Percentiles rank a stretch among this genome's conserved stretches.
phyloP scores from a whole-genome alignment of 768 basidiomycete genomes.

The Termitomyces sp. region DNA sequence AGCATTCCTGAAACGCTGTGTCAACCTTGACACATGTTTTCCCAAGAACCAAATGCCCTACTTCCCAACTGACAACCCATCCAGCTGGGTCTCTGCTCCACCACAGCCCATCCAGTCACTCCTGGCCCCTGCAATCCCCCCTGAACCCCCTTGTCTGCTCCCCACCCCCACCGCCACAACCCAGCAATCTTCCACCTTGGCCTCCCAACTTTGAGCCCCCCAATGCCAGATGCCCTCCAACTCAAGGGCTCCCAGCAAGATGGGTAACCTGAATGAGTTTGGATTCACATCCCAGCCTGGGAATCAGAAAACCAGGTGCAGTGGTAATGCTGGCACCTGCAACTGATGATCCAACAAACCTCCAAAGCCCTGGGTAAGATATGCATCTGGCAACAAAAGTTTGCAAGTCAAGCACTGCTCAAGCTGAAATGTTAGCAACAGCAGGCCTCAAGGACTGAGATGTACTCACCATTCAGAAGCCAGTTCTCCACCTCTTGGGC shows the following conservation, averaged over 20 bases:
- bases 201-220: too few species aligned
- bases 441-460: slow-evolving; percentile 17
- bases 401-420: too few species aligned
- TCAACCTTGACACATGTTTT: neutral
- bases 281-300: too few species aligned
- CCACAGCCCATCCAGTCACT: too few species aligned
- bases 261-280: too few species aligned
- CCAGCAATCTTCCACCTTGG: too few species aligned
- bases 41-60: slow-evolving; percentile 7
- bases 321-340: neutral
- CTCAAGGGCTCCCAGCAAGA: too few species aligned
- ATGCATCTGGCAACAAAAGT: slow-evolving; percentile 24
- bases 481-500: slow-evolving; percentile 22
- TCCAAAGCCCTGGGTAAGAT: neutral
- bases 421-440: slow-evolving; percentile 14
- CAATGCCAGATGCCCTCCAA: too few species aligned
- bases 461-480: slow-evolving; percentile 29
- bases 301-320: too few species aligned
- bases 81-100: neutral
- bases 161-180: too few species aligned
- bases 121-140: too few species aligned
- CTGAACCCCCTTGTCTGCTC: too few species aligned
- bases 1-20: neutral
- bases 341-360: slow-evolving; percentile 17
- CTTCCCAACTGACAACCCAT: slow-evolving; percentile 5